Conservation (phyloP, 352 stramenopile genomes). For the Globisporangium cystogenes region DNA sequence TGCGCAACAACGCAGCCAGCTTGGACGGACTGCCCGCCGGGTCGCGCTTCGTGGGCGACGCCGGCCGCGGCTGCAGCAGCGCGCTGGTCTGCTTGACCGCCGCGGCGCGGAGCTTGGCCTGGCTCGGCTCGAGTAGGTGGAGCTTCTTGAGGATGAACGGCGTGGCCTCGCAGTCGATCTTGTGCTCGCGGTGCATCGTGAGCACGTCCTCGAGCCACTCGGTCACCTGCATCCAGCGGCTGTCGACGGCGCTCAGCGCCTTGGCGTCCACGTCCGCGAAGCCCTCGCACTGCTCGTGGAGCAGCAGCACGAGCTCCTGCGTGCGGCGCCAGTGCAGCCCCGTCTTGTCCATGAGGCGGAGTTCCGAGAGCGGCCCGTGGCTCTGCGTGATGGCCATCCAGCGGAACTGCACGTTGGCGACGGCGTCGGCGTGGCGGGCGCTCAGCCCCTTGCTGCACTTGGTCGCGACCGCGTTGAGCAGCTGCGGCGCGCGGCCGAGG, state of each 20-base stretch:
- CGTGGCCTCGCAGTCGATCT: constrained; percentile 58
- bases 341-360: constrained; percentile 63
- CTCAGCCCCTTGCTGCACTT: constrained; percentile 55
- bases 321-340: constrained; percentile 67
- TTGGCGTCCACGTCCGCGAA: constrained; percentile 51
- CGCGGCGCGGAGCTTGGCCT: not conserved
- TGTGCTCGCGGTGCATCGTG: constrained; percentile 52
- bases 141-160: constrained; percentile 72
- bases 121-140: constrained; percentile 29
- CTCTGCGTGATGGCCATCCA: constrained; percentile 67
- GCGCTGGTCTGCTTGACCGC: not conserved
- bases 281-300: constrained; percentile 69
- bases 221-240: constrained; percentile 55
- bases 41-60: constrained; percentile 6
- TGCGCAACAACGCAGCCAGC: not conserved
- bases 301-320: constrained; percentile 54
- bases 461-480: constrained; percentile 42
- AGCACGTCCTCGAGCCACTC: constrained; percentile 61
- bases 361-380: constrained; percentile 52
- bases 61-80: not conserved
- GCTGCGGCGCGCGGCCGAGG: constrained; percentile 38
- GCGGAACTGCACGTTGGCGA: constrained; percentile 63
- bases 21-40: not conserved
- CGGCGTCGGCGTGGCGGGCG: constrained; percentile 42
- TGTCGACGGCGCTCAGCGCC: constrained; percentile 40